Percentiles rank a stretch among this genome's conserved stretches.
Conservation (phyloP, 192 early-diverging fungal genomes). For the Entomortierella lignicola region DNA sequence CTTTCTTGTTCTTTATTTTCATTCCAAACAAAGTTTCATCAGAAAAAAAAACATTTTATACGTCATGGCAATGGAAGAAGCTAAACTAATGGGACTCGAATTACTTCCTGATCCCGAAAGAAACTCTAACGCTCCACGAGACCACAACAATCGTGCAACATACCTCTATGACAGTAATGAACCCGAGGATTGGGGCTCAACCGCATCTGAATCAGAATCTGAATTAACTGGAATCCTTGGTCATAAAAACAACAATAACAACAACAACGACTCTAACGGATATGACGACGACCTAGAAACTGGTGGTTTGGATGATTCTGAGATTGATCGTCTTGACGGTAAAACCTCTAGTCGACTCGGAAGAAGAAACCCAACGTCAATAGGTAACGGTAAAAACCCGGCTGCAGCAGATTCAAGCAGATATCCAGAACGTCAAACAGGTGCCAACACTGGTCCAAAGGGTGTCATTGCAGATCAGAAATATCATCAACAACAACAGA, state of each 20-base stretch:
- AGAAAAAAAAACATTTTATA: no score
- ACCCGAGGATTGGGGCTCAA: slow-evolving; percentile 27
- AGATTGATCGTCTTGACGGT: slow-evolving; percentile 33
- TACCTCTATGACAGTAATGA: slow-evolving; percentile 26
- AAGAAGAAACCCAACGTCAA: neutral
- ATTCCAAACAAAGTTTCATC: neutral
- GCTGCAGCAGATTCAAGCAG: neutral
- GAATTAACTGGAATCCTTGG: neutral
- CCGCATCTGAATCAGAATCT: slow-evolving; percentile 20
- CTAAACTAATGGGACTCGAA: slow-evolving; percentile 43
- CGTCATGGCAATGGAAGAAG: slow-evolving; percentile 43
- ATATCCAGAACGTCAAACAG: slow-evolving; percentile 43
- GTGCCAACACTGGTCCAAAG: slow-evolving; percentile 67
- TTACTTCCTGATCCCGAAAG: slow-evolving; percentile 33
- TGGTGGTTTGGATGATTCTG: slow-evolving; percentile 26
- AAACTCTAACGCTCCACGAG: slow-evolving; percentile 23
- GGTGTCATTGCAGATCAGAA: slow-evolving; percentile 67
- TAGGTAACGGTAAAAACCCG: neutral
- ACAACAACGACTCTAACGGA: neutral
- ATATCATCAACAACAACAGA: slow-evolving; percentile 54
- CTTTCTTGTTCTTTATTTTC: neutral
- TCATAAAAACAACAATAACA: neutral
- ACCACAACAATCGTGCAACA: slow-evolving; percentile 4
- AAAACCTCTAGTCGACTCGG: slow-evolving; percentile 37
- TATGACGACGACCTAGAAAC: slow-evolving; percentile 37